A percentile compares a stretch with the other conserved stretches of the same genome.
Conservation (phyloP, 805 yeast species). For the Nakazawaea wickerhamii region DNA sequence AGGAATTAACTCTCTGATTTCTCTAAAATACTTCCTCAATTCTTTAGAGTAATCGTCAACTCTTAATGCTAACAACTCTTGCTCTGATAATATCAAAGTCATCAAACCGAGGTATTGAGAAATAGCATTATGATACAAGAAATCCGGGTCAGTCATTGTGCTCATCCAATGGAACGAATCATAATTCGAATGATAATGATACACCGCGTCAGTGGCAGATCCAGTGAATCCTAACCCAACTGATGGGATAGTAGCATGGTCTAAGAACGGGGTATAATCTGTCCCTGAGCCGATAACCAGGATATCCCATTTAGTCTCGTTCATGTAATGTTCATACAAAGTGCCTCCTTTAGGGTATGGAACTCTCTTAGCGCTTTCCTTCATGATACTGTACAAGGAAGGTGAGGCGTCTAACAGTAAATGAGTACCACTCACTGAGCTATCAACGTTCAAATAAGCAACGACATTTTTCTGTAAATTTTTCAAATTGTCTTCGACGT, state of each 20-base stretch:
- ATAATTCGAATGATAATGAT: conserved; percentile 73
- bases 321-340: conserved; percentile 32
- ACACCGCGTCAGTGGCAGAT: conserved; percentile 47
- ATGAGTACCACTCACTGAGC: conserved; percentile 53
- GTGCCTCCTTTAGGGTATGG: conserved; percentile 36
- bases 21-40: conserved; percentile 32
- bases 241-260: conserved; percentile 55
- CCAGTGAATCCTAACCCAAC: conserved; percentile 51
- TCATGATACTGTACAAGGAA: conserved; percentile 41
- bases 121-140: conserved; percentile 50
- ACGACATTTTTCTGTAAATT: conserved; percentile 44
- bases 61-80: conserved; percentile 39
- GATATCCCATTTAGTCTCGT: conserved; percentile 29
- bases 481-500: conserved; percentile 54
- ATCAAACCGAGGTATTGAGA: conserved; percentile 51
- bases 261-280: conserved; percentile 59
- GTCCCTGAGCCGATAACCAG: conserved; percentile 62
- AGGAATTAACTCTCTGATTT: conserved; percentile 32
- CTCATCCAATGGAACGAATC: conserved; percentile 72
- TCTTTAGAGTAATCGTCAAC: conserved; percentile 34
- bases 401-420: conserved; percentile 57
- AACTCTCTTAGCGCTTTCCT: conserved; percentile 37
- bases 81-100: conserved; percentile 43
- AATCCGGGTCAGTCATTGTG: conserved; percentile 55
- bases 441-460: conserved; percentile 69